Conservation (phyloP, 2,329 filamentous ascomycete species). For the Aspergillus ruber region DNA sequence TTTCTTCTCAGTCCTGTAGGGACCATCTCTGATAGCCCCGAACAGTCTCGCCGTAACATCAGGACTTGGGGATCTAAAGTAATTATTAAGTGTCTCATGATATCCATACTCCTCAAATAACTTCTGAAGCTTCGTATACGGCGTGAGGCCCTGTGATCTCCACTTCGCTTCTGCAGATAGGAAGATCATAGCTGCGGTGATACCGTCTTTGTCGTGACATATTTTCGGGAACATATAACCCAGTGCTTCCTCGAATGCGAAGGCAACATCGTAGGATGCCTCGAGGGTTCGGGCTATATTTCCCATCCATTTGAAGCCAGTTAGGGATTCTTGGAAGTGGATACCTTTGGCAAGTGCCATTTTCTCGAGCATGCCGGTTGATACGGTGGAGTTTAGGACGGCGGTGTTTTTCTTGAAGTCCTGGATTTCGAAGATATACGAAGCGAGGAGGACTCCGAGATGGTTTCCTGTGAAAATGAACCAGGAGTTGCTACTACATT, state of each 20-base stretch:
- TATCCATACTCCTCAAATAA: conserved; percentile 54
- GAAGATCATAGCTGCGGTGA: conserved; percentile 56
- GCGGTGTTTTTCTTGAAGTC: conserved; percentile 35
- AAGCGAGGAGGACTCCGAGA: conserved; percentile 54
- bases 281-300: conserved; percentile 52
- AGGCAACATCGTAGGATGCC: conserved; percentile 44
- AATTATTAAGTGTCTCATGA: conserved; percentile 59
- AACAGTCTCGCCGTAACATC: conserved; percentile 51
- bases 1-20: conserved; percentile 36
- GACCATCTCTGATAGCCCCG: conserved; percentile 44
- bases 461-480: conserved; percentile 61
- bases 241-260: conserved; percentile 60
- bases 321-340: conserved; percentile 55
- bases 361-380: conserved; percentile 55
- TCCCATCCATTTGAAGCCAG: conserved; percentile 64
- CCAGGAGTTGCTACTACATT: conserved; percentile 42
- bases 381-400: conserved; percentile 59
- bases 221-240: conserved; percentile 61
- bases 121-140: conserved; percentile 50
- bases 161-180: conserved; percentile 50
- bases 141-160: conserved; percentile 47
- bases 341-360: conserved; percentile 52
- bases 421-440: conserved; percentile 47
- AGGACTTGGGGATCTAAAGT: conserved; percentile 54
- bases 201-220: conserved; percentile 60